Percentiles rank a stretch among this genome's conserved stretches.
Evolutionary conservation across 345 rosid genomes (phyloP).

Genomic region (Psidium guajava): DNA sequence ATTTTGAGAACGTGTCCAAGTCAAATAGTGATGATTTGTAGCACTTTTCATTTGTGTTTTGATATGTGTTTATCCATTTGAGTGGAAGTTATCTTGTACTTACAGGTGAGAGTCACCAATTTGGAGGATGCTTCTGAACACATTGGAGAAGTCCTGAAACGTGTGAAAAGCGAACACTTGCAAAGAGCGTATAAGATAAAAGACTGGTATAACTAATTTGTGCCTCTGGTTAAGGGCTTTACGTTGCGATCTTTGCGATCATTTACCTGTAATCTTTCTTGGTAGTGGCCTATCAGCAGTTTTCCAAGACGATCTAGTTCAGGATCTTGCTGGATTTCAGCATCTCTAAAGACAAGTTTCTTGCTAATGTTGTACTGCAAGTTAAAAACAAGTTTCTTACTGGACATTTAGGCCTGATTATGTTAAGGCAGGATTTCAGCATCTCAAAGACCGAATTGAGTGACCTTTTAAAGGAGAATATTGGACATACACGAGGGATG

Average conservation of each 20-base stretch:
- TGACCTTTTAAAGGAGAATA: neutral
- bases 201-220: conserved; percentile 36
- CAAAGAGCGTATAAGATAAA: conserved; percentile 80
- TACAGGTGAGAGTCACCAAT: conserved; percentile 80
- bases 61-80: neutral
- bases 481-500: neutral
- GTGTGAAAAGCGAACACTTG: conserved; percentile 84
- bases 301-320: neutral
- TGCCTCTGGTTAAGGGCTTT: neutral
- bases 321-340: neutral
- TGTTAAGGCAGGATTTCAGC: neutral
- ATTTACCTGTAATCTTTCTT: neutral
- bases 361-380: neutral
- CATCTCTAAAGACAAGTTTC: neutral
- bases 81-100: neutral
- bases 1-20: neutral
- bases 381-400: neutral
- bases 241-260: neutral
- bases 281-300: neutral
- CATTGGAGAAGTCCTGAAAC: conserved; percentile 79
- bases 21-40: neutral
- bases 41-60: neutral
- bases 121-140: conserved; percentile 83
- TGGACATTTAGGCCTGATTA: neutral
- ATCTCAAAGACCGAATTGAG: neutral